These are phyloP conservation scores for Aurantiochytrium sp. DNA, from an alignment of 108 stramenopile genomes.

Conservation along the genomic window DNA sequence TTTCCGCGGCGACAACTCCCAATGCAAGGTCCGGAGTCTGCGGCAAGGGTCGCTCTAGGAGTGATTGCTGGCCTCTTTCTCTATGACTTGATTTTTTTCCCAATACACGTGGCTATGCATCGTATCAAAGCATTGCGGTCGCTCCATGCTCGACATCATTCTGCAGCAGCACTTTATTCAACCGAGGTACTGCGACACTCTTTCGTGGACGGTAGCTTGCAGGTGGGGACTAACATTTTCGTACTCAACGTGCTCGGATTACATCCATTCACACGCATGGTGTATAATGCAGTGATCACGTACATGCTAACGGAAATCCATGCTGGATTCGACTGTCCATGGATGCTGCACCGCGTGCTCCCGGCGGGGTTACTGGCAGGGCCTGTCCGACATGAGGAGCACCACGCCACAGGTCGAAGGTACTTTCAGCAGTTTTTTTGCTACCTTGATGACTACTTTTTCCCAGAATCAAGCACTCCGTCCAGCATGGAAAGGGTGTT, in stretches of 20 bases:
- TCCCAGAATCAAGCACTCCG: not conserved
- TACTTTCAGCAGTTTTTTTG: not conserved
- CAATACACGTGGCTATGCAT: not conserved
- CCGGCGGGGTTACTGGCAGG: not conserved
- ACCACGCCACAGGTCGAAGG: not conserved
- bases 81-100: not conserved
- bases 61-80: not conserved
- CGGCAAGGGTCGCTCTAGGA: not conserved
- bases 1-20: not conserved
- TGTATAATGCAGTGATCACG: not conserved
- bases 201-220: not conserved
- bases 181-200: not conserved
- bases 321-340: not conserved
- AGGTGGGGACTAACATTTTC: not conserved
- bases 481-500: too few species aligned
- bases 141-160: not conserved
- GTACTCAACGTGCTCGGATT: not conserved
- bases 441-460: not conserved
- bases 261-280: not conserved
- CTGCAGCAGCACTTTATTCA: not conserved
- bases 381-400: not conserved
- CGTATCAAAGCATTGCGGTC: not conserved
- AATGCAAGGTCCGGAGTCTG: not conserved
- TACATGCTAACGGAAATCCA: not conserved
- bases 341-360: not conserved